Conservation (phyloP, 2,329 filamentous ascomycete genomes). For the Mycogone perniciosa region DNA sequence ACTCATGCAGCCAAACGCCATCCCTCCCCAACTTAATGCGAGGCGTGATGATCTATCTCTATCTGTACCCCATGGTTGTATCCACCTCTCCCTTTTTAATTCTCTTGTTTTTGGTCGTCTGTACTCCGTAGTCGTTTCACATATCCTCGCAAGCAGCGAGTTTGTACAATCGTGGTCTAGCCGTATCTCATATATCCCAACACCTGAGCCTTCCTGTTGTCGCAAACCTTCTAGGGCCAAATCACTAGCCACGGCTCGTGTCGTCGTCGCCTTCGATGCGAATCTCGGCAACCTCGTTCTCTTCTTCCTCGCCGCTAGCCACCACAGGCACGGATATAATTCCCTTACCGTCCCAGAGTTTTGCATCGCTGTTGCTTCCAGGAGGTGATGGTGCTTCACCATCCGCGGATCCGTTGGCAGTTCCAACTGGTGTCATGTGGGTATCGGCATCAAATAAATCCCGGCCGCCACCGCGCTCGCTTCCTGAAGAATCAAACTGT, state of each 20-base stretch:
- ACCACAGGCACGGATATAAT: constrained; percentile 36
- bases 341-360: constrained; percentile 29
- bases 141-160: constrained; percentile 3
- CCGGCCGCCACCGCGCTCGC: constrained; percentile 23
- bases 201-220: background rate
- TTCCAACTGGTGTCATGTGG: constrained; percentile 22
- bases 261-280: constrained; percentile 37
- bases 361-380: constrained; percentile 23
- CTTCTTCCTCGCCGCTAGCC: constrained; percentile 30
- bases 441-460: constrained; percentile 24
- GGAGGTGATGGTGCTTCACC: constrained; percentile 1
- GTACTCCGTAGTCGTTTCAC: constrained; percentile 3
- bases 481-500: constrained; percentile 35
- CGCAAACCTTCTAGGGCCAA: background rate
- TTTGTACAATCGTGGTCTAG: constrained; percentile 4
- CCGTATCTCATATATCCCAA: constrained; percentile 1
- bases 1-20: constrained; percentile 11
- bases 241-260: background rate
- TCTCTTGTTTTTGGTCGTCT: background rate
- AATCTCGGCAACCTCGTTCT: constrained; percentile 44
- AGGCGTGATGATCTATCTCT: constrained; percentile 15
- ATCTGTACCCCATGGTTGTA: constrained; percentile 6
- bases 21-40: constrained; percentile 7
- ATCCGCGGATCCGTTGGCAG: constrained; percentile 6
- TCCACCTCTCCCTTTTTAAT: background rate